phyloP scores from a whole-genome alignment of 768 basidiomycete genomes.

The Suillus luteus region DNA sequence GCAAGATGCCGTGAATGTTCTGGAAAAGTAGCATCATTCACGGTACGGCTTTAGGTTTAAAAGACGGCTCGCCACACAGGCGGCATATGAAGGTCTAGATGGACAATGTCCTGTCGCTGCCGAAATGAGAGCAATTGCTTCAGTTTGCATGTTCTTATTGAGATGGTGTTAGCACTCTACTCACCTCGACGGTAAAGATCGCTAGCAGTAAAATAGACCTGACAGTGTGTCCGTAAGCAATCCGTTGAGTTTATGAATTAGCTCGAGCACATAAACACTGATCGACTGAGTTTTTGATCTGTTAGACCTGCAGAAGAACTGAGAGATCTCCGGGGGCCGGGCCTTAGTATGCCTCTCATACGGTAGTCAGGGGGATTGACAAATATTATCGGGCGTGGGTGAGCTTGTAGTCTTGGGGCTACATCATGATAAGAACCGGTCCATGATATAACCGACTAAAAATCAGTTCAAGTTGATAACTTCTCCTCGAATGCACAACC shows the following conservation, averaged over 20 bases:
- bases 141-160: background rate
- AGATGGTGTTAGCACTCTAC: background rate
- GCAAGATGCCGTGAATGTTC: background rate
- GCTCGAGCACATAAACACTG: background rate
- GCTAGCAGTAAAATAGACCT: background rate
- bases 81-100: background rate
- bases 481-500: background rate
- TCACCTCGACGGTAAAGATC: background rate
- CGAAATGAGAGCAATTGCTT: background rate
- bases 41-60: background rate
- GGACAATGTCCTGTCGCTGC: background rate
- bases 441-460: background rate
- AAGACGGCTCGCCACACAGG: background rate
- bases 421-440: background rate
- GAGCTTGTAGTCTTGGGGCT: background rate
- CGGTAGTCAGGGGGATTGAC: background rate
- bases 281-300: background rate
- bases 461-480: background rate
- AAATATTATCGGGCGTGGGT: background rate
- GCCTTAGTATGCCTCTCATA: background rate
- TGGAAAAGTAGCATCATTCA: background rate
- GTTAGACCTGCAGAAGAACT: background rate
- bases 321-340: background rate
- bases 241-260: too few species aligned
- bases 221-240: background rate